A percentile compares a stretch with the other conserved stretches of the same genome.
Evolutionary conservation across 1,284 basidiomycete genomes (phyloP).

Genomic region (Porogramme epimiltina): DNA sequence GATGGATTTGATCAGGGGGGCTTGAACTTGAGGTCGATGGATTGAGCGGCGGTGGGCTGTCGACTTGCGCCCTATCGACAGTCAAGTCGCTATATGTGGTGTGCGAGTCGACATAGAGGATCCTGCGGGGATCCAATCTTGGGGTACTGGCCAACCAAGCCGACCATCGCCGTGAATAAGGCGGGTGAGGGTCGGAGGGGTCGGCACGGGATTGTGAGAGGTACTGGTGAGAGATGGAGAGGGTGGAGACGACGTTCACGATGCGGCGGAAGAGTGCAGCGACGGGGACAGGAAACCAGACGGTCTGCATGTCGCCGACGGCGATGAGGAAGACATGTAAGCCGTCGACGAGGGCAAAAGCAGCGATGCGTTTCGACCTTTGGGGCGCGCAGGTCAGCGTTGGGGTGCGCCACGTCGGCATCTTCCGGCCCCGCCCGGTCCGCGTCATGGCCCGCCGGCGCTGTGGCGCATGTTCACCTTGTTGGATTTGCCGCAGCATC

Average conservation of each 20-base stretch:
- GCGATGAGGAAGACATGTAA: slow-evolving; percentile 24
- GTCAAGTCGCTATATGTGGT: slow-evolving; percentile 1
- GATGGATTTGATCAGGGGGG: slow-evolving; percentile 61
- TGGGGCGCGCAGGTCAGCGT: no score
- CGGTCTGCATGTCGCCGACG: slow-evolving; percentile 46
- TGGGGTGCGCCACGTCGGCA: no score
- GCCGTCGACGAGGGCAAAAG: slow-evolving; percentile 11
- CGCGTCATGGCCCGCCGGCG: no score
- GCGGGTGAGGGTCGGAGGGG: slow-evolving; percentile 10
- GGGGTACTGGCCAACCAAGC: slow-evolving; percentile 9
- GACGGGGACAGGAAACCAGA: slow-evolving; percentile 62
- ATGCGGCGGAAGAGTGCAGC: slow-evolving; percentile 61
- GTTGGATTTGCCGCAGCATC: no score
- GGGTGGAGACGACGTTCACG: slow-evolving; percentile 63
- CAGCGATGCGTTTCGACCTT: no score
- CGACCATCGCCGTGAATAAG: slow-evolving; percentile 18
- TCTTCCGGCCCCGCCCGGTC: no score
- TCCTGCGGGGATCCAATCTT: background rate
- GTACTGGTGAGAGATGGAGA: slow-evolving; percentile 69
- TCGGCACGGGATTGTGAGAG: slow-evolving; percentile 33
- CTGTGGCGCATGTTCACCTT: no score
- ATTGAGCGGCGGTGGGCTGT: slow-evolving; percentile 1
- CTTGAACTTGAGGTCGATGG: slow-evolving; percentile 12
- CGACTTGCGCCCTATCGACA: background rate
- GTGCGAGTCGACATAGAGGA: background rate